Base-by-base conservation (phyloP, 148 eudicot species). In the Arctostaphylos glauca region DNA sequence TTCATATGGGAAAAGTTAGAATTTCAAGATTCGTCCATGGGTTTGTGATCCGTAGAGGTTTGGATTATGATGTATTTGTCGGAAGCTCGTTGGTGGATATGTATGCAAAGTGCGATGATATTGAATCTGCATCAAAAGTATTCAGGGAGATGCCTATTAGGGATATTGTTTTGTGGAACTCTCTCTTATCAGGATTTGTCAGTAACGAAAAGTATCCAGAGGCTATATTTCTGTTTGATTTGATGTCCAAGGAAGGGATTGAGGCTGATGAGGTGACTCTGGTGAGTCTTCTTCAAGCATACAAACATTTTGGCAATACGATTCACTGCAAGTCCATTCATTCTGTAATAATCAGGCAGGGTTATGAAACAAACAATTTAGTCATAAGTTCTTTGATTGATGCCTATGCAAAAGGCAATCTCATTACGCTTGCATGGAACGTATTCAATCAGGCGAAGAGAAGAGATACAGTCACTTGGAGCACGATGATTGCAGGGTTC, bases 401-500 rank as follows among this genome's bases (percentile, higher is more conserved):
- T 81, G 89, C 93, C 62, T 95, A 95, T 83, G 90, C 96, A 52
- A 92, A 89, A 84, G 90, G 96, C 84, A 82, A 90, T 84, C 85
- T 84, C 75, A 88, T 95, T 53, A 82, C 47, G 53, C 74, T 77
- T 58, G 90, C 98, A 41, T 88, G 86, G 86, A 89, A 72, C 54
- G 78, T 91, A 74, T 95, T 94, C 85, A 71, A 76, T 75, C 83
- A 59, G 50, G 81, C 83, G 31, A 81, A 80, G 68, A 81, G 55
- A 54, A 89, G 84, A 82, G 94, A 94, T 84, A 85, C 68, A 31
- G 90, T 92, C 78, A 83, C 92, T 14, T 95, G 96, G 96, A 95
- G 94, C 52, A 89, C 92, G 38, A 95, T 95, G 96, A 95, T 95
- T 83, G 92, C 94, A 3, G 96, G 92, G 44, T 94, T 91, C 77